Base-by-base conservation (phyloP, 371 early-diverging fungal species). In the Fennellomyces sp. region DNA sequence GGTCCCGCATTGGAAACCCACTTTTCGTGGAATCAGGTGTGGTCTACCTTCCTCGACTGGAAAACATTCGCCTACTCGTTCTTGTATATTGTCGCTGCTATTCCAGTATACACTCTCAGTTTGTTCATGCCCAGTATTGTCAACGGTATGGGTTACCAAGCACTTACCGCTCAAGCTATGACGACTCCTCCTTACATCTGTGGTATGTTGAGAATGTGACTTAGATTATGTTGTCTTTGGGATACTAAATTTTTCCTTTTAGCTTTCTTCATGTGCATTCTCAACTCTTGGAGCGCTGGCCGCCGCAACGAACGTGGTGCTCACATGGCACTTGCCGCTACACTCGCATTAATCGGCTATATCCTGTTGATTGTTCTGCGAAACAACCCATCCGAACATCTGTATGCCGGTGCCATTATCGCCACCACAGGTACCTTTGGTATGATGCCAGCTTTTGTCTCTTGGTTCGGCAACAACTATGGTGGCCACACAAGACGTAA, bases 61-160 rank as follows among this genome's bases (percentile, higher is more conserved):
- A 83, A 79, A 58, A 56, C 29, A n/a, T 29, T 68, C 84, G 19
- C 84, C 7, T 52, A 31, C 81, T 7, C 88, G 87, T 4, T 78
- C 85, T 27, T 84, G 85, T 64, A 83, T 83, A 35, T 69, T n/a
- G n/a, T 15, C 19, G 52, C 33, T 6, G 30, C 33, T 12, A 52
- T 52, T 19, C 52, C 52, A 12, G 33, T 52, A 7, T 52, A 31
- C 11, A 31, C 33, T 21, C 17, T 88, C 41, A 75, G 80, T 52
- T 72, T 87, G 25, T 93, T 88, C 63, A 68, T 90, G 49, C 88
- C 92, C 1, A 88, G 88, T 41, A 87, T 91, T 35, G 86, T 92
- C 60, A 75, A 76, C 26, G 75, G 81, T 12, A 78, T 88, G 72
- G 91, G 91, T 1, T 89, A 71, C 68, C 75, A 15, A 6, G 23